Conservation (phyloP, 441 rosid species). For the Capsella rubella region DNA sequence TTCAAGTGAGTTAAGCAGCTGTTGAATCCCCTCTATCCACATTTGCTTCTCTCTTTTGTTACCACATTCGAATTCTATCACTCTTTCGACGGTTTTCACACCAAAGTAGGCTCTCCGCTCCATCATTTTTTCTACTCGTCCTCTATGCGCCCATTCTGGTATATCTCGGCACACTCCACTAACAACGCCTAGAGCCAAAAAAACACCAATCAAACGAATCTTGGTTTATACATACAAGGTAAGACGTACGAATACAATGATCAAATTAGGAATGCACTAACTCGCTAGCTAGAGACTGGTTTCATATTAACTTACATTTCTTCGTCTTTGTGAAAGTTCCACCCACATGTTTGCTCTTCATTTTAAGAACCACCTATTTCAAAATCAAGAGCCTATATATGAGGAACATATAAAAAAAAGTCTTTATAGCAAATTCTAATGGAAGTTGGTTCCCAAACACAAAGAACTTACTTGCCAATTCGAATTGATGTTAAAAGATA, state of each 20-base stretch:
- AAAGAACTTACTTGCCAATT: conserved; percentile 72
- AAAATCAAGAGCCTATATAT: conserved; percentile 3
- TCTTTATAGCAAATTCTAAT: conserved; percentile 3
- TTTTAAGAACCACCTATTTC: conserved; percentile 79
- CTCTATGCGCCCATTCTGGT: conserved; percentile 71
- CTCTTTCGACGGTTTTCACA: conserved; percentile 72
- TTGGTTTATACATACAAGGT: neutral
- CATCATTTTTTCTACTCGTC: conserved; percentile 48
- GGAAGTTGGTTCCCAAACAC: neutral
- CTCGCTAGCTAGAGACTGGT: neutral
- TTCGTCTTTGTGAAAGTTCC: conserved; percentile 91
- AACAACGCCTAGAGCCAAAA: conserved; percentile 58
- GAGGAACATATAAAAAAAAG: no score
- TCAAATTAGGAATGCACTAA: neutral
- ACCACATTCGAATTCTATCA: conserved; percentile 85
- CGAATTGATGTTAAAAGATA: conserved; percentile 79
- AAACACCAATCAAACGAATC: conserved; percentile 15
- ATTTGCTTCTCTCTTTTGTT: conserved; percentile 68
- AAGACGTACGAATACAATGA: neutral
- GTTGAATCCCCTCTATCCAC: conserved; percentile 86
- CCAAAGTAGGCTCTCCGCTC: conserved; percentile 78
- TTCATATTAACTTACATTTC: conserved; percentile 66
- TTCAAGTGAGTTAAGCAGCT: conserved; percentile 59
- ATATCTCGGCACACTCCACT: conserved; percentile 66
- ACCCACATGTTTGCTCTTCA: conserved; percentile 94